Base-by-base conservation (phyloP, 164 flowering plant species). In the Saururus chinensis region DNA sequence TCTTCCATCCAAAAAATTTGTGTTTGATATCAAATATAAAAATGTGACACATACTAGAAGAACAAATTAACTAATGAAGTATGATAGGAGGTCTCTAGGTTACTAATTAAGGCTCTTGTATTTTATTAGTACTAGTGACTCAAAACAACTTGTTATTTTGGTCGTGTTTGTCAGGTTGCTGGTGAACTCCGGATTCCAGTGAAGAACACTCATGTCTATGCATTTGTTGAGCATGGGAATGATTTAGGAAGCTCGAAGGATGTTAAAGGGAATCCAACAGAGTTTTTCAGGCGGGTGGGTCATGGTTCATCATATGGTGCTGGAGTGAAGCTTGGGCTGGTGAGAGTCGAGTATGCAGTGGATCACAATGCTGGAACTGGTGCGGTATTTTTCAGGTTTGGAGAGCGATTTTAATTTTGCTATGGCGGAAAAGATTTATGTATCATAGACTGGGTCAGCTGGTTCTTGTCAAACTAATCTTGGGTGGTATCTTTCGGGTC, bases 321-420 rank as follows among this genome's bases (percentile, higher is more conserved):
- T 65, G 98, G 99, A 17, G 84, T 73, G 23, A 91, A 95, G 81
- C 70, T 95, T 35, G 98, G 98, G 21, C 74, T 87, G 37, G 96
- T 91, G 19, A 74, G 99, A 68, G 96, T 96, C 14, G 99, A 95
- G 70, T 95, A 91, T 76, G 98, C 99, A 37, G 86, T 95, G 19
- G 99, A 95, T 64, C 93, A 91, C 35, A 95, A 95, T 73, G 75
- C 95, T n/a, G 96, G 98, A 45, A 81, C 89, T 1, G 99, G 99
- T n/a, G 85, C 96, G 1, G 9, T 89, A 20, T 95, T 95, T 80
- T 86, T 95, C 78, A 78, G 97, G 25, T 89, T 91, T 69, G 99
- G 99, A 10, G 99, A 95, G 71, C 83, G 99, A 72, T 95, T 84
- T 71, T 93, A 73, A 81, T 45, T 45, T 8, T 45, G 37, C 37